phyloP scores from a whole-genome alignment of 2,329 filamentous ascomycete genomes.

The Diaporthe sp. region DNA sequence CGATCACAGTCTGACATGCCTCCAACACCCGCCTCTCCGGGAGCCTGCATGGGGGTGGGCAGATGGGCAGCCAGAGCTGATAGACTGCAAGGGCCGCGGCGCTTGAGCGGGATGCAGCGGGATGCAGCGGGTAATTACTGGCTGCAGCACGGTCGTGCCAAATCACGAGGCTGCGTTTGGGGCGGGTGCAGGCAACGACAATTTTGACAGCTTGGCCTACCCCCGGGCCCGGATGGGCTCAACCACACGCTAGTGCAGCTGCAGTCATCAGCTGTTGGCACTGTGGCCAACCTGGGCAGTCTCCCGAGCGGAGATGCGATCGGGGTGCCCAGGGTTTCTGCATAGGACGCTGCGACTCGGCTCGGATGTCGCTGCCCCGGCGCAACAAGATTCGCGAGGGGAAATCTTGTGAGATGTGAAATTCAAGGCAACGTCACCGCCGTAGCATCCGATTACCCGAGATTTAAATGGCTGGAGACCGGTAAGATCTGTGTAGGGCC shows the following conservation, averaged over 20 bases:
- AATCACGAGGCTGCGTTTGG: slow-evolving; percentile 23
- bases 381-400: slow-evolving; percentile 9
- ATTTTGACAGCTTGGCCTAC: slow-evolving; percentile 1
- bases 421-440: not conserved
- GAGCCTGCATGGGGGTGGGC: not conserved
- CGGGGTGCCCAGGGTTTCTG: not conserved
- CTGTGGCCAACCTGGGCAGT: not conserved
- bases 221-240: not conserved
- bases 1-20: not conserved
- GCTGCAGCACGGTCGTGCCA: not conserved
- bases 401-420: slow-evolving; percentile 25
- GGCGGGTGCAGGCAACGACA: not conserved
- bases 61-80: not conserved
- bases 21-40: not conserved
- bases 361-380: slow-evolving; percentile 24
- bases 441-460: not conserved
- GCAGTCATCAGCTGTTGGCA: slow-evolving; percentile 2
- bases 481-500: not conserved
- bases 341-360: not conserved
- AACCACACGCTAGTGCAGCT: not conserved
- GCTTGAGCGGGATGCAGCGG: not conserved
- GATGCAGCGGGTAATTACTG: slow-evolving; percentile 18
- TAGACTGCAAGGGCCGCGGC: not conserved
- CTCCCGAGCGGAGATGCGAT: slow-evolving; percentile 4
- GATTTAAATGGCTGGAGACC: not conserved